Evolutionary conservation across 2,329 filamentous ascomycete genomes (phyloP), one percentile per base, ranked within the genome.

Genomic region (Pyricularia grisea): DNA sequence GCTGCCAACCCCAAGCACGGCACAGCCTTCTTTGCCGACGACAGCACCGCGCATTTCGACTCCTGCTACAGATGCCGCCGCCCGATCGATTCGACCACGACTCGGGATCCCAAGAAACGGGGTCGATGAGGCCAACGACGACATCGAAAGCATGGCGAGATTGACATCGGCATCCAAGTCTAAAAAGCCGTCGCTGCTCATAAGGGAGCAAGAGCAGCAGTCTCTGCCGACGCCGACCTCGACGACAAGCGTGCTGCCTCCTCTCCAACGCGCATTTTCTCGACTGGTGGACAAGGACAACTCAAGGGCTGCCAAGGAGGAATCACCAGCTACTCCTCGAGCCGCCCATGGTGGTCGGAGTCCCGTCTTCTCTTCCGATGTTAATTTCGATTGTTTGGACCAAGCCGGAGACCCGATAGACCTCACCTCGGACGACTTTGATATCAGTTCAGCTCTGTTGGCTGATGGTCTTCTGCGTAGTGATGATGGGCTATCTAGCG

Each of bases 161-260:
- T 74, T 84, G 66, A 79, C 78, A 17, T 79, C 81, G 7, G 80
- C 77, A 64, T 77, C 79, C n/a, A 81, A 78, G 71, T 75, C 79
- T 5, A 85, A 79, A 71, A 82, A 80, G 69, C 81, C 81, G 6
- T 79, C 78, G 31, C 78, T 85, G 30, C 71, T 83, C 27, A 76
- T 81, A 10, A 81, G 77, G 64, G 78, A 78, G 70, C 77, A 81
- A 66, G 75, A 76, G 58, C 71, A 67, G 28, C 65, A 65, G 28
- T 5, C 27, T 36, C 58, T 63, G 14, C 68, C 31, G 64, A 65
- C 63, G 23, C 78, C 83, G 2, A 73, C 75, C 25, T 78, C 79
- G 31, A 79, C 78, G 1, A 63, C 60, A 9, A 75, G 74, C 11
- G 72, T 72, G 63, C 71, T 74, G n/a, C 71, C 71, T 71, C 77